Evolutionary conservation across 768 basidiomycete species (phyloP).

Genomic region (Neoboletus magnificus): DNA sequence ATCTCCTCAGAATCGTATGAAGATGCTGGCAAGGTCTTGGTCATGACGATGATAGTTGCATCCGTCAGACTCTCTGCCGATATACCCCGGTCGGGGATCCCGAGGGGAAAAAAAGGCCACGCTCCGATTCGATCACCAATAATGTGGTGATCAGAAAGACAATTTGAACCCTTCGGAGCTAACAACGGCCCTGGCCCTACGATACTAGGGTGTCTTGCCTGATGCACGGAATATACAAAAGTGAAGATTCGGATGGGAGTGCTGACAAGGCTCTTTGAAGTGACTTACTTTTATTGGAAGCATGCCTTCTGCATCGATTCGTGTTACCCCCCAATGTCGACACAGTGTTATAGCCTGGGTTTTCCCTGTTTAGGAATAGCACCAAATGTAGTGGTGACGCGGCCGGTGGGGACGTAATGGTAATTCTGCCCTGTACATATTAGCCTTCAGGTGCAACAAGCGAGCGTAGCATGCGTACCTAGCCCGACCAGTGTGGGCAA

Average conservation of each 20-base stretch:
- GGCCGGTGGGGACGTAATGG: neutral
- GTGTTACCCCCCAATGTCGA: neutral
- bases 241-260: neutral
- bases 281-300: neutral
- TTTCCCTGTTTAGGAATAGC: neutral
- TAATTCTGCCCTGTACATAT: neutral
- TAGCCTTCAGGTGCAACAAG: neutral
- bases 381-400: neutral
- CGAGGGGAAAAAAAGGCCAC: too few relatives aligned
- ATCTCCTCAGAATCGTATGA: too few relatives aligned
- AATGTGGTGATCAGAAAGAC: neutral
- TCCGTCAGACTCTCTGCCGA: too few relatives aligned
- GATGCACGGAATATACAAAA: neutral
- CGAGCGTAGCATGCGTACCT: too few relatives aligned
- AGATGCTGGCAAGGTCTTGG: too few relatives aligned
- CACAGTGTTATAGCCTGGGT: neutral
- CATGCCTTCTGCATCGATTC: neutral
- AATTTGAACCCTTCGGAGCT: neutral
- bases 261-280: neutral
- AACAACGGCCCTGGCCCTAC: neutral
- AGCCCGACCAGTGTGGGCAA: too few relatives aligned
- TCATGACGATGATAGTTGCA: too few relatives aligned
- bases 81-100: too few relatives aligned
- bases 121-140: neutral
- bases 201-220: neutral